Evolutionary conservation across 108 stramenopile species (phyloP).

Genomic region (Tribonema minus): DNA sequence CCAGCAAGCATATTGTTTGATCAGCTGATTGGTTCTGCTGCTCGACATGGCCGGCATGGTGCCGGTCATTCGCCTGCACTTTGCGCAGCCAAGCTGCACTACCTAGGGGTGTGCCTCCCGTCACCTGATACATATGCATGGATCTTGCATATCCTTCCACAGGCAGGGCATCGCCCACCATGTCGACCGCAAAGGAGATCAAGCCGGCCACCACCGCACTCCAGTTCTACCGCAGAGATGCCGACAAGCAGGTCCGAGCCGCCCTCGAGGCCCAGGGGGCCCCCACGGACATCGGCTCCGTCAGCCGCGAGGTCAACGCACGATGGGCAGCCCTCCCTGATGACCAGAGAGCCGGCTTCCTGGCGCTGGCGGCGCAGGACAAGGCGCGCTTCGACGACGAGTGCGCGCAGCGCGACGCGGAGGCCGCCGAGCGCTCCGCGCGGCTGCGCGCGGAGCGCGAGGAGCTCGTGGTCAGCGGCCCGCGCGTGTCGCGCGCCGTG

Average conservation of each 20-base stretch:
- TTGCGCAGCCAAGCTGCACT: not conserved
- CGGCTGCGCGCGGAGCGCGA: not conserved
- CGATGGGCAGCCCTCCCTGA: not conserved
- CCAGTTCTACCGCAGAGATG: not conserved
- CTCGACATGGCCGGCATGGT: too few relatives aligned
- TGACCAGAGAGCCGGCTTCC: not conserved
- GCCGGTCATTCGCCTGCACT: too few relatives aligned
- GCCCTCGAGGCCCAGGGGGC: not conserved
- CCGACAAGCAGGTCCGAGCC: not conserved
- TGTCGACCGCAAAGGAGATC: not conserved
- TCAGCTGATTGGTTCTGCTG: too few relatives aligned
- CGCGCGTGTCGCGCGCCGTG: not conserved
- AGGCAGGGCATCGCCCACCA: not conserved
- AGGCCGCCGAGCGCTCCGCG: not conserved
- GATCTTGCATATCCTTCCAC: too few relatives aligned
- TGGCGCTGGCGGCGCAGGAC: conserved; percentile 7
- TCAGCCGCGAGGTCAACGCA: not conserved
- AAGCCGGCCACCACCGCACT: not conserved
- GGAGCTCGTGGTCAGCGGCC: not conserved
- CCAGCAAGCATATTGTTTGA: too few relatives aligned
- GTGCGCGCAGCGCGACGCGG: conserved; percentile 26
- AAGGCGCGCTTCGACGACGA: conserved; percentile 26
- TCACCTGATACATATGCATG: too few relatives aligned
- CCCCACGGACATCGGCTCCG: not conserved
- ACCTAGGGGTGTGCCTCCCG: not conserved